Evolutionary conservation across 306 rosid species (phyloP).

Genomic region (Rosa chinensis): DNA sequence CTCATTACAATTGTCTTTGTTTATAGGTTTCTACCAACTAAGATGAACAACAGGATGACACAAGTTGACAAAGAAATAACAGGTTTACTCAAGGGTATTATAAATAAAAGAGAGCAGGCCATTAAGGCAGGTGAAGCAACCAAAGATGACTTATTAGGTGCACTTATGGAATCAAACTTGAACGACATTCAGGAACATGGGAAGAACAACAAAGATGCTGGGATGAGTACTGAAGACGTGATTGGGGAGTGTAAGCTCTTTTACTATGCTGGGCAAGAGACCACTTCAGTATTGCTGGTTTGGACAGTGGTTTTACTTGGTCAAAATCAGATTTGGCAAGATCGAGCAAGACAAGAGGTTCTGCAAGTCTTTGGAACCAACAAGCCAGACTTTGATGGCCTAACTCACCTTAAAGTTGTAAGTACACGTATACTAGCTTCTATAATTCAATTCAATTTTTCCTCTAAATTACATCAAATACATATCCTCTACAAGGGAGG

Average conservation of each 20-base stretch:
- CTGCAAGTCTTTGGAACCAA: constrained; percentile 36
- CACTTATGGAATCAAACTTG: constrained; percentile 41
- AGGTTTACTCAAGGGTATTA: constrained; percentile 25
- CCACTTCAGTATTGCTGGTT: constrained; percentile 39
- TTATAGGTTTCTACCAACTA: constrained; percentile 35
- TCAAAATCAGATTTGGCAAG: constrained; percentile 48
- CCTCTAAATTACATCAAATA: background rate
- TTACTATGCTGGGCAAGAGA: constrained; percentile 55
- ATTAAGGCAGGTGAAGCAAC: constrained; percentile 16
- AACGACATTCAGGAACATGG: constrained; percentile 29
- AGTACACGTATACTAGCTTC: constrained; percentile 4
- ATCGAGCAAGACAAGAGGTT: constrained; percentile 47
- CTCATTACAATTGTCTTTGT: background rate
- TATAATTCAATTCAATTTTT: background rate
- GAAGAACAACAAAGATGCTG: constrained; percentile 27
- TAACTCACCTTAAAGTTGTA: constrained; percentile 40
- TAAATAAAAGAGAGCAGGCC: constrained; percentile 29
- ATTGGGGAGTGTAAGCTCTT: constrained; percentile 51
- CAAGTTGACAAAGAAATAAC: constrained; percentile 25
- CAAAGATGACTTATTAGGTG: constrained; percentile 36
- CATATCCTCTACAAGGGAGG: background rate
- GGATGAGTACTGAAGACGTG: constrained; percentile 47
- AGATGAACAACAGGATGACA: constrained; percentile 32
- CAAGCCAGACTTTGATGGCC: constrained; percentile 32
- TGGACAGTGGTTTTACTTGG: constrained; percentile 48